These are phyloP conservation scores for Pseudogymnoascus sp. DNA, from an alignment of 2,329 filamentous ascomycete genomes.

Conservation along the genomic window DNA sequence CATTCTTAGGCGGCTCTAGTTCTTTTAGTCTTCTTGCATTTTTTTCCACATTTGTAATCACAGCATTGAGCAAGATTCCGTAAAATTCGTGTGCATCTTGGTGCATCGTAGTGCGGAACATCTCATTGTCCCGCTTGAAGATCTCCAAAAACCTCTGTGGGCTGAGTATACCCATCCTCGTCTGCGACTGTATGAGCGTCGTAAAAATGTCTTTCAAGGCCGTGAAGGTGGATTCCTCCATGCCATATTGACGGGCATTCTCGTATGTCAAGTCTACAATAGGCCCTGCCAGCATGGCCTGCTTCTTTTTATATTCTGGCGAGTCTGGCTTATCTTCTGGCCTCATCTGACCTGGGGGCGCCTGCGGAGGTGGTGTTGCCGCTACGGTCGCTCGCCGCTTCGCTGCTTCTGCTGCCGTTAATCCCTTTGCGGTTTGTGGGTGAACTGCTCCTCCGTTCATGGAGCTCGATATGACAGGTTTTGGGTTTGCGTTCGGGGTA, in stretches of 20 bases:
- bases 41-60: slow-evolving; percentile 89
- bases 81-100: slow-evolving; percentile 98
- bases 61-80: slow-evolving; percentile 88
- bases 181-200: slow-evolving; percentile 71
- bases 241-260: slow-evolving; percentile 72
- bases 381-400: slow-evolving; percentile 49
- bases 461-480: slow-evolving; percentile 50
- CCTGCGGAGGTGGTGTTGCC: slow-evolving; percentile 45
- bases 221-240: slow-evolving; percentile 92
- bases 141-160: slow-evolving; percentile 91
- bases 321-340: slow-evolving; percentile 92
- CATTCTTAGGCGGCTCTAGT: slow-evolving; percentile 34
- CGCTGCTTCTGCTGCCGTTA: slow-evolving; percentile 47
- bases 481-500: slow-evolving; percentile 53
- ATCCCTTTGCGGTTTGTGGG: slow-evolving; percentile 45
- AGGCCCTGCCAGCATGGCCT: slow-evolving; percentile 79
- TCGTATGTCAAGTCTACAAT: slow-evolving; percentile 79
- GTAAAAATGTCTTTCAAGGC: slow-evolving; percentile 95
- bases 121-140: slow-evolving; percentile 87
- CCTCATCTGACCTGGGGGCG: slow-evolving; percentile 39
- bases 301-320: slow-evolving; percentile 96
- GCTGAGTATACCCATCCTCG: slow-evolving; percentile 81
- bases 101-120: slow-evolving; percentile 96
- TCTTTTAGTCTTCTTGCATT: slow-evolving; percentile 61
- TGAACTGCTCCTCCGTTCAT: slow-evolving; percentile 41